Evolutionary conservation across 2,329 filamentous ascomycete genomes (phyloP), one percentile per base, ranked within the genome.

Genomic region (Colletotrichum shisoi): DNA sequence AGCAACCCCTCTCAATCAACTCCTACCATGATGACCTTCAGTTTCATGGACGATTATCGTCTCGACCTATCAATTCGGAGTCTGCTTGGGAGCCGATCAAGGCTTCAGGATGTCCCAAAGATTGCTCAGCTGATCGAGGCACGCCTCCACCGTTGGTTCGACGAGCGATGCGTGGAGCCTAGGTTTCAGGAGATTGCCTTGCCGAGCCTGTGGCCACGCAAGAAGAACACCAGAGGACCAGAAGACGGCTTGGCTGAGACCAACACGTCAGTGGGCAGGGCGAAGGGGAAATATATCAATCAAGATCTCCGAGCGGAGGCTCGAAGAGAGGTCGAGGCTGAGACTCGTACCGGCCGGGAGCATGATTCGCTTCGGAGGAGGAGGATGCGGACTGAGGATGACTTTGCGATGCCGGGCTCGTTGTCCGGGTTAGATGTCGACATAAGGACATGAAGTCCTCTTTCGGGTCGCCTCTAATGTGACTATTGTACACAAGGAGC

Each of bases 11-110:
- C 85, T 13, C 86, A 89, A 71, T 84, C 87, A 27, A 91, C 88
- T 3, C 91, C 91, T 4, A 97, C 95, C 3, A 96, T 93, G 75
- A 90, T 99, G 77, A 92, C 92, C 0, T 98, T 99, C 78, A 96
- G 93, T 63, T 99, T 99, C 75, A 84, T 94, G 40, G 91, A 94
- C 76, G 92, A 95, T 79, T 96, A 96, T 79, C 84, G 92, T 31
- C 84, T 96, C 21, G 92, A 95, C 76, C 89, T 96, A 70, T 92
- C 89, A 3, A 91, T 94, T 34, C 86, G 91, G 69, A 93, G 91
- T 60, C 83, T 95, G 15, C 85, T 96, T 5, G 92, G 92, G 42
- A 92, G 89, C 67, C 86, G 92, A n/a, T 91, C 89, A 3, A 84
- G 91, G 17, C 80, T 96, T 3, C 91, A 95, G 74, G 92, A 96